A percentile compares a stretch with the other conserved stretches of the same genome.
phyloP scores from a whole-genome alignment of 2,329 filamentous ascomycete genomes.

The Emergomyces orientalis region DNA sequence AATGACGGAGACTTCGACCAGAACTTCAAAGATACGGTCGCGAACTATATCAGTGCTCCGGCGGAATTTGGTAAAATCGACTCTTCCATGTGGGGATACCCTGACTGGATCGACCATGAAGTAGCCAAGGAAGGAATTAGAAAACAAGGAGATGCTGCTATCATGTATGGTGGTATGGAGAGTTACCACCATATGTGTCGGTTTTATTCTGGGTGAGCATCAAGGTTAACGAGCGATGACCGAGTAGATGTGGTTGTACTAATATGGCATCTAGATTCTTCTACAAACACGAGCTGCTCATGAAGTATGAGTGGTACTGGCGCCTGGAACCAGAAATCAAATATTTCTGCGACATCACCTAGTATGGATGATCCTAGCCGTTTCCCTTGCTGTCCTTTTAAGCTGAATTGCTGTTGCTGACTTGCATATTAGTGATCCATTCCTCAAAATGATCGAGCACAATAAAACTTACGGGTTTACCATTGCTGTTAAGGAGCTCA shows the following conservation, averaged over 20 bases:
- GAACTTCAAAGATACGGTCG: constrained; percentile 78
- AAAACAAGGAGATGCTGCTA: constrained; percentile 91
- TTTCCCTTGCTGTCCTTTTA: neutral
- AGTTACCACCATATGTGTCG: constrained; percentile 99
- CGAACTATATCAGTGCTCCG: constrained; percentile 76
- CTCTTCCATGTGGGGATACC: constrained; percentile 86
- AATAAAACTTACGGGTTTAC: constrained; percentile 99
- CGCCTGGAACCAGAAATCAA: constrained; percentile 97
- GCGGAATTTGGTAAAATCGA: constrained; percentile 95
- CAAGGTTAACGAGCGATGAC: neutral
- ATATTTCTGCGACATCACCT: constrained; percentile 99
- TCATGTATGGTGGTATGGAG: constrained; percentile 99
- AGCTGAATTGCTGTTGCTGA: constrained; percentile 23
- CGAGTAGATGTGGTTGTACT: constrained; percentile 8
- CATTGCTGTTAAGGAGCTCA: constrained; percentile 95
- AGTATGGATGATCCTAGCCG: constrained; percentile 49
- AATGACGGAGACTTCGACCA: constrained; percentile 97
- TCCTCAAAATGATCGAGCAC: constrained; percentile 81
- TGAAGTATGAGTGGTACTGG: constrained; percentile 99
- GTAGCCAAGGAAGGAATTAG: constrained; percentile 92
- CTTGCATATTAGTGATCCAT: constrained; percentile 61
- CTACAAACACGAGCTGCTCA: constrained; percentile 88
- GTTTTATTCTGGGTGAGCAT: constrained; percentile 86
- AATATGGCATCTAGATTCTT: constrained; percentile 58
- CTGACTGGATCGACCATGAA: constrained; percentile 90